Evolutionary conservation across 169 alveolate species (phyloP), one percentile per base, ranked within the genome.

Genomic region (Plasmodium vivax): DNA sequence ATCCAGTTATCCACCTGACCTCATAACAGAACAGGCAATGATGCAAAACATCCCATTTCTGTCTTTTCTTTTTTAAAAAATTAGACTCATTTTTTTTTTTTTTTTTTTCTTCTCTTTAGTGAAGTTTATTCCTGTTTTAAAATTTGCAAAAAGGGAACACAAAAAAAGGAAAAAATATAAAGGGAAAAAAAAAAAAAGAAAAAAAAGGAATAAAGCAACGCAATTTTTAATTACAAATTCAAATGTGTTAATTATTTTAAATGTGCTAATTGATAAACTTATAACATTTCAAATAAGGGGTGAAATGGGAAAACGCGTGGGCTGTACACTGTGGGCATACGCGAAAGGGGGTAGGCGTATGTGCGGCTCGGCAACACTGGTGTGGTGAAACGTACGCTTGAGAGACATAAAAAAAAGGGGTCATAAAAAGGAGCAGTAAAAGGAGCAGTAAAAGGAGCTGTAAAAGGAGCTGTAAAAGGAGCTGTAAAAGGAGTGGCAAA

Each of bases 211-310:
- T 34, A 81, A 38, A 38, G 47, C 43, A 83, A 83, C 32, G 51
- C 68, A 75, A 27, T 51, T 75, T 87, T 87, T 87, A 87, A 87
- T 87, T 87, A 87, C 93, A 87, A 87, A 87, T 77, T 87, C 85
- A 87, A 87, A 75, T 71, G 54, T 51, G 51, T 51, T 87, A 87
- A 87, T 87, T 87, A 87, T 75, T 54, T 87, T 75, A 56, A 87
- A 75, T 87, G 47, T 27, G 71, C 71, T 71, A 54, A 74, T 87
- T 75, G 58, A 84, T 84, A 87, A 87, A 77, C 75, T 87, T 87
- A 14, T 54, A 87, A 87, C 30, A 32, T 71, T 87, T 87, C 79
- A 87, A 77, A 87, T 77, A 43, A 23, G 12, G 12, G 45, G 77
- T 9, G 58, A 23, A 68, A 34, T 14, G 56, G 23, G 10, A 75